Percentiles rank a stretch among this genome's conserved stretches.
Conservation (phyloP, 441 rosid species). For the Arabidopsis hybrid region DNA sequence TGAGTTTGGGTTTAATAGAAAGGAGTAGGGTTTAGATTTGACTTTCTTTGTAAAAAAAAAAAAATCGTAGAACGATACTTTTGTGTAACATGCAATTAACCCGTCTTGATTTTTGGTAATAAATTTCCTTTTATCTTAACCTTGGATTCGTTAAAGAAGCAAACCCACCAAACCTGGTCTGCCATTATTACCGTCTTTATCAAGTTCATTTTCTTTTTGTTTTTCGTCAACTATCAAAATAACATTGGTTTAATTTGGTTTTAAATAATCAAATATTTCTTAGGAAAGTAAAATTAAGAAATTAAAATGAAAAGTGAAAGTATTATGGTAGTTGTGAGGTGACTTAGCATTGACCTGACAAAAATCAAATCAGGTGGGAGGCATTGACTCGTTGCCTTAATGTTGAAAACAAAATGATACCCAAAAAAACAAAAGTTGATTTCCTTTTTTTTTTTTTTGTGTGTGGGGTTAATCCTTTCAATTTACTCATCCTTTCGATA, state of each 20-base stretch:
- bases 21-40: no score
- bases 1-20: no score
- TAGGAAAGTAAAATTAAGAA: constrained; percentile 6
- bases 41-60: no score
- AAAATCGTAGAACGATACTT: no score
- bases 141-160: constrained; percentile 53
- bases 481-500: constrained; percentile 40
- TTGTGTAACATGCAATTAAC: not conserved
- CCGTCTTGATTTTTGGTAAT: constrained; percentile 20
- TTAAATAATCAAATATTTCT: not conserved
- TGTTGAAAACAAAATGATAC: constrained; percentile 40
- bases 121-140: constrained; percentile 35
- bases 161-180: constrained; percentile 67
- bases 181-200: constrained; percentile 56
- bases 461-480: constrained; percentile 40
- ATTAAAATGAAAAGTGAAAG: constrained; percentile 26
- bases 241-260: not conserved
- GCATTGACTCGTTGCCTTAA: constrained; percentile 50
- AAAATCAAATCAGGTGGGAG: constrained; percentile 34
- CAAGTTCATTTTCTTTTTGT: constrained; percentile 20
- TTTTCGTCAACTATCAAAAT: constrained; percentile 25
- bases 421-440: constrained; percentile 41
- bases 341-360: constrained; percentile 53
- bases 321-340: constrained; percentile 42
- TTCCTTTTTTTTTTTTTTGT: constrained; percentile 27